phyloP scores from a whole-genome alignment of 345 rosid genomes.

The Dovyalis caffra region DNA sequence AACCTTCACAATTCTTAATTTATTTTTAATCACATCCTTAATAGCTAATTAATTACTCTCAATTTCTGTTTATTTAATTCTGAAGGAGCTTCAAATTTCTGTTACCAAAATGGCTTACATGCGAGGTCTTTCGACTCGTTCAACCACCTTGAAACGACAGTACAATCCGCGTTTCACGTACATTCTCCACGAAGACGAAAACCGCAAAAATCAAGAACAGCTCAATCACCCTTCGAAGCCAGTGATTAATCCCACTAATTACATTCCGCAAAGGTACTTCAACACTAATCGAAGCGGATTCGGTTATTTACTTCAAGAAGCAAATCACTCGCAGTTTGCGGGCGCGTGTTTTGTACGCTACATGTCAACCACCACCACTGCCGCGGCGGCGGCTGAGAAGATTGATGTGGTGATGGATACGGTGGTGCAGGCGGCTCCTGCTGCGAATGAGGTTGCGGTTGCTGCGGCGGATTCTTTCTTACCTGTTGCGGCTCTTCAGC shows the following conservation, averaged over 20 bases:
- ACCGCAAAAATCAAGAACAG: background rate
- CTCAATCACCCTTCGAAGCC: background rate
- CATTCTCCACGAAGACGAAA: constrained; percentile 41
- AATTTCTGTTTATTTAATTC: background rate
- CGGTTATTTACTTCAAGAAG: constrained; percentile 28
- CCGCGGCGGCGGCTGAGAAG: constrained; percentile 40
- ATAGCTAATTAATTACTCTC: no score
- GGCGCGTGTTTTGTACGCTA: constrained; percentile 47
- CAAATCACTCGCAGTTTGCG: background rate
- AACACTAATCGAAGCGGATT: constrained; percentile 20
- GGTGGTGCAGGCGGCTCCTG: constrained; percentile 37
- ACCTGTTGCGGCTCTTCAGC: constrained; percentile 68
- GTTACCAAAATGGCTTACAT: constrained; percentile 47
- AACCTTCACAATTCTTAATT: background rate
- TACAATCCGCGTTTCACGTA: constrained; percentile 39
- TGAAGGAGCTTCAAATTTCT: background rate
- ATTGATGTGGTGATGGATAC: constrained; percentile 47
- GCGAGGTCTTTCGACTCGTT: constrained; percentile 49
- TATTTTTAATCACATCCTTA: background rate
- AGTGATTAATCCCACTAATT: constrained; percentile 29
- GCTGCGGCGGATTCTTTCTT: constrained; percentile 72
- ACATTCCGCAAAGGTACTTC: background rate
- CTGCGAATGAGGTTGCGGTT: constrained; percentile 64
- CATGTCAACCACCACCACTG: constrained; percentile 55
- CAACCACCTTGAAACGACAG: constrained; percentile 38